Percentiles rank a stretch among this genome's conserved stretches.
These are phyloP conservation scores for Paramecium biaurelia DNA, from an alignment of 73 alveolate genomes.

Conservation along the genomic window DNA sequence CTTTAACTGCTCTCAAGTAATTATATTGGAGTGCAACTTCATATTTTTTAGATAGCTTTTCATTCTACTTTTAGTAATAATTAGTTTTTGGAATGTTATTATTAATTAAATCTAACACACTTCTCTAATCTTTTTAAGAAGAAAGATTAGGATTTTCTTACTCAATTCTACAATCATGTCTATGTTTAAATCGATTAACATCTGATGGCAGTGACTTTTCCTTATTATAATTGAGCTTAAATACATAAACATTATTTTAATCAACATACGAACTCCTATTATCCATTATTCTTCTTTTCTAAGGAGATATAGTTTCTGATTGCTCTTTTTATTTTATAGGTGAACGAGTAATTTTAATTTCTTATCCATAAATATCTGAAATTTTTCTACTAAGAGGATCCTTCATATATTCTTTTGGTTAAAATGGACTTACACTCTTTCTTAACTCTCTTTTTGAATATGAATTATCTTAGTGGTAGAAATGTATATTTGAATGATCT, in stretches of 20 bases:
- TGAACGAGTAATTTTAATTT: background rate
- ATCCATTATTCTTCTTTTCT: background rate
- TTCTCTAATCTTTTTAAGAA: background rate
- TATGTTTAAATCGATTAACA: constrained; percentile 30
- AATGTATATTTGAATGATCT: background rate
- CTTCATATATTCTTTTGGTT: background rate
- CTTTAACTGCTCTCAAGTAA: background rate
- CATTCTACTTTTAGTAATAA: background rate
- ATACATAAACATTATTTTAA: background rate
- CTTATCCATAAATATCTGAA: background rate
- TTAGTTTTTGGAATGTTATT: background rate
- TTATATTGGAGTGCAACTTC: background rate
- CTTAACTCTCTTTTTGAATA: background rate
- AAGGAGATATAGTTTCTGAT: background rate
- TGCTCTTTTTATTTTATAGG: background rate
- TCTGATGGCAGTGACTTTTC: background rate
- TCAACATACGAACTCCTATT: background rate
- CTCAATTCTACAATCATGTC: background rate
- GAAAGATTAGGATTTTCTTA: background rate
- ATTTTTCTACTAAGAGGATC: constrained; percentile 20
- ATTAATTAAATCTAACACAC: background rate
- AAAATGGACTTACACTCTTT: background rate
- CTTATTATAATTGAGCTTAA: background rate
- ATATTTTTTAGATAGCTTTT: background rate
- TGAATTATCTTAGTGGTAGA: background rate